Evolutionary conservation across 495 filamentous ascomycete genomes (phyloP).

Genomic region (Podospora pseudoanserina): DNA sequence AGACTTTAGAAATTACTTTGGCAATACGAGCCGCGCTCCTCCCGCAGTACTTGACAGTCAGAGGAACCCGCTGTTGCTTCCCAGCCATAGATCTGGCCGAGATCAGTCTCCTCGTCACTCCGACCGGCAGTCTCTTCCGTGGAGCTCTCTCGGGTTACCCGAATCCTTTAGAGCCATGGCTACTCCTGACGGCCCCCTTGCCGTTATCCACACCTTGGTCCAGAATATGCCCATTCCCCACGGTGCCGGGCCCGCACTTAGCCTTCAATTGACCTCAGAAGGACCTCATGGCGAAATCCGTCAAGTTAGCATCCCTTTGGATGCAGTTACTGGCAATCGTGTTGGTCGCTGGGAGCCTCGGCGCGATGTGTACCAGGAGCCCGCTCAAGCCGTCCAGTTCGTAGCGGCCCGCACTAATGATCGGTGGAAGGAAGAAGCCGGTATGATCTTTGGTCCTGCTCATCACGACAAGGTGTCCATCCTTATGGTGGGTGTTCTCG

Average conservation of each 20-base stretch:
- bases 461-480: conserved; percentile 68
- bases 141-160: conserved; percentile 19
- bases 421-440: conserved; percentile 89
- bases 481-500: conserved; percentile 64
- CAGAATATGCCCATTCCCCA: conserved; percentile 24
- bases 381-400: conserved; percentile 64
- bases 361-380: conserved; percentile 45
- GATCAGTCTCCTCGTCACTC: conserved; percentile 37
- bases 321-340: conserved; percentile 20
- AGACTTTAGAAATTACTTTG: conserved; percentile 42
- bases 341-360: conserved; percentile 40
- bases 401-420: conserved; percentile 60
- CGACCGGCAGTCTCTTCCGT: conserved; percentile 30
- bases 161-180: neutral
- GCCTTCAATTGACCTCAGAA: conserved; percentile 40
- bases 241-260: conserved; percentile 41
- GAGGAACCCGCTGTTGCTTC: conserved; percentile 69
- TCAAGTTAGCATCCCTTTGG: conserved; percentile 38
- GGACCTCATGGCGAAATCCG: conserved; percentile 36
- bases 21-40: conserved; percentile 24
- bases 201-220: conserved; percentile 43
- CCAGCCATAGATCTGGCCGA: conserved; percentile 30
- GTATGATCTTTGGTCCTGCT: conserved; percentile 69
- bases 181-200: conserved; percentile 36
- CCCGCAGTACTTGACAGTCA: conserved; percentile 62